Evolutionary conservation across 2,329 filamentous ascomycete genomes (phyloP).

Genomic region (Penicillium brasilianum): DNA sequence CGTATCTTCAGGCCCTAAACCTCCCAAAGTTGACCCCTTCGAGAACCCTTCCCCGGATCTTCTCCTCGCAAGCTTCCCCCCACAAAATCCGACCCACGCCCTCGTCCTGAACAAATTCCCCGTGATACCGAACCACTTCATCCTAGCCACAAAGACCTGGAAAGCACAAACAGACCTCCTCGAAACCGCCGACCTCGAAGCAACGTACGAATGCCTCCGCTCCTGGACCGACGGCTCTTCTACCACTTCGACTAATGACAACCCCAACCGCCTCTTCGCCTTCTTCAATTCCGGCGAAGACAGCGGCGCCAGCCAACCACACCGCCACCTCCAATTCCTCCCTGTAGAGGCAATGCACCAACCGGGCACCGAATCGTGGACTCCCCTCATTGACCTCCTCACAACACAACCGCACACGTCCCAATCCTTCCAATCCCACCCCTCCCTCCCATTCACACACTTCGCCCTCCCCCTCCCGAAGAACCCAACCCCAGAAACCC

Average conservation of each 20-base stretch:
- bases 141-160: conserved; percentile 53
- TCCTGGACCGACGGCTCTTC: conserved; percentile 44
- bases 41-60: conserved; percentile 50
- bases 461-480: conserved; percentile 51
- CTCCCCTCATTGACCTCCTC: conserved; percentile 54
- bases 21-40: conserved; percentile 51
- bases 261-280: conserved; percentile 46
- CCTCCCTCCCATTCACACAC: conserved; percentile 56
- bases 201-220: conserved; percentile 49
- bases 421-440: conserved; percentile 33
- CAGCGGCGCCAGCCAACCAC: conserved; percentile 55
- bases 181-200: conserved; percentile 49
- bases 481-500: conserved; percentile 44
- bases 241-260: background rate
- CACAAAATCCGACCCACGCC: conserved; percentile 41
- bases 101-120: conserved; percentile 57
- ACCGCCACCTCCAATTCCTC: conserved; percentile 55
- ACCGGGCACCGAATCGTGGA: conserved; percentile 48
- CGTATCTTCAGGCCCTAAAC: conserved; percentile 20
- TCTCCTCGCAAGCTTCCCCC: conserved; percentile 48
- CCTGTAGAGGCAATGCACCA: conserved; percentile 52
- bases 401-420: conserved; percentile 21
- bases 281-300: conserved; percentile 57
- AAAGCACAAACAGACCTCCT: conserved; percentile 51
- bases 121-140: conserved; percentile 56